A percentile compares a stretch with the other conserved stretches of the same genome.
Evolutionary conservation across 306 rosid species (phyloP).

Genomic region (Aeschynomene evenia): DNA sequence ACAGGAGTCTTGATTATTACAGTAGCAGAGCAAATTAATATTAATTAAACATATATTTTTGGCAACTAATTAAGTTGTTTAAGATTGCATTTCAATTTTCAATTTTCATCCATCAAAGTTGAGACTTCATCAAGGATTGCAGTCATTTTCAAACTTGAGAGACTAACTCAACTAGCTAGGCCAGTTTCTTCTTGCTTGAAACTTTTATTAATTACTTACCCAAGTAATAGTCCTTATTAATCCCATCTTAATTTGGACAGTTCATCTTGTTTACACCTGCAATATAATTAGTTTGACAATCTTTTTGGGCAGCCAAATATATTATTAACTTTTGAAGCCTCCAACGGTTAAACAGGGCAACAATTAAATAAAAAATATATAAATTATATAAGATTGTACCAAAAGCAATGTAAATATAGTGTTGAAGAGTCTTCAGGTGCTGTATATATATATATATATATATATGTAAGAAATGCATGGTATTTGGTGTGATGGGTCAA

Average conservation of each 20-base stretch:
- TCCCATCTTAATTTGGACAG: slow-evolving; percentile 37
- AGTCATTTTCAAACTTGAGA: slow-evolving; percentile 46
- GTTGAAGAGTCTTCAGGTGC: slow-evolving; percentile 35
- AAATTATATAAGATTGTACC: slow-evolving; percentile 5
- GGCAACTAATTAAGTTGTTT: slow-evolving; percentile 24
- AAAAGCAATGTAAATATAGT: slow-evolving; percentile 30
- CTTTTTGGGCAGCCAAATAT: slow-evolving; percentile 15
- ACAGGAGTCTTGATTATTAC: slow-evolving; percentile 10
- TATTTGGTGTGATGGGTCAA: slow-evolving; percentile 31
- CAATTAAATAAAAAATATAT: background rate
- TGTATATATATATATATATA: no score
- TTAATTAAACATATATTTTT: slow-evolving; percentile 21
- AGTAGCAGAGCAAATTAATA: background rate
- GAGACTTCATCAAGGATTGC: slow-evolving; percentile 29
- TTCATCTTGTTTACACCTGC: slow-evolving; percentile 35
- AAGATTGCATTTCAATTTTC: slow-evolving; percentile 40
- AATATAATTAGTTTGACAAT: slow-evolving; percentile 36
- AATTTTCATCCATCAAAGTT: slow-evolving; percentile 25
- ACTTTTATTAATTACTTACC: slow-evolving; percentile 35
- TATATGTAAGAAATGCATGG: slow-evolving; percentile 21
- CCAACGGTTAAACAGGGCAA: background rate
- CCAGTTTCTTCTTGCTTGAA: slow-evolving; percentile 23
- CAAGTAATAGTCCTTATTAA: slow-evolving; percentile 27
- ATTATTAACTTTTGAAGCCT: slow-evolving; percentile 5
- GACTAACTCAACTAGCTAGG: slow-evolving; percentile 45